phyloP scores from a whole-genome alignment of 2,329 filamentous ascomycete genomes.

The Amauroascus niger region DNA sequence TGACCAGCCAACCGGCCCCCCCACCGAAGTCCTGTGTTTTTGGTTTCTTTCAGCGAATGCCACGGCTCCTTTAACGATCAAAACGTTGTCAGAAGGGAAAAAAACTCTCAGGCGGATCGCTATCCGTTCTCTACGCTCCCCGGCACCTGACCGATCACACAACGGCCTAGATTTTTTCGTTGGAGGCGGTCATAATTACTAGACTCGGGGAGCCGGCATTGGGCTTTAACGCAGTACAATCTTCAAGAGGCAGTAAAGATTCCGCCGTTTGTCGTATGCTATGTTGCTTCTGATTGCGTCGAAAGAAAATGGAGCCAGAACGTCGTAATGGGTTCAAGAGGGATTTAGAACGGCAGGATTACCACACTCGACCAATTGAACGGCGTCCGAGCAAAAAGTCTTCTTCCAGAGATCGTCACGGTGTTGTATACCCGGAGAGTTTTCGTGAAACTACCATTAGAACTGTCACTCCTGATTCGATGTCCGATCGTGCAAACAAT shows the following conservation, averaged over 20 bases:
- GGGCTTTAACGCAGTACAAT: background rate
- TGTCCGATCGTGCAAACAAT: constrained; percentile 27
- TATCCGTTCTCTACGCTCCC: no score
- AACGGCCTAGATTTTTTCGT: no score
- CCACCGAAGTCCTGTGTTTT: no score
- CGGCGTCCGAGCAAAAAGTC: constrained; percentile 40
- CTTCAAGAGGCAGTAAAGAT: background rate
- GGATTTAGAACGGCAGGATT: constrained; percentile 32
- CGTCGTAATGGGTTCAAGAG: constrained; percentile 34
- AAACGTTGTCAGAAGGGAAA: no score
- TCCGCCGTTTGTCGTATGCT: background rate
- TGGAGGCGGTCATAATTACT: no score
- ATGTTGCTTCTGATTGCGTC: background rate
- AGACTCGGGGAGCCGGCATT: background rate
- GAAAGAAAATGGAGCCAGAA: constrained; percentile 32
- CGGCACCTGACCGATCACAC: no score
- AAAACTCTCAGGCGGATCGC: no score
- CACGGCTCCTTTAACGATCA: no score
- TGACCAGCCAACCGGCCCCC: background rate
- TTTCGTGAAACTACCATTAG: constrained; percentile 38
- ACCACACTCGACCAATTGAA: constrained; percentile 35
- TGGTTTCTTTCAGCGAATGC: no score
- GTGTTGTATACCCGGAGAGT: constrained; percentile 39
- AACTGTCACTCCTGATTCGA: constrained; percentile 40
- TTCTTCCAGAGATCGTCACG: constrained; percentile 39